phyloP scores from a whole-genome alignment of 495 filamentous ascomycete species.

The Wilcoxina mikolae region DNA sequence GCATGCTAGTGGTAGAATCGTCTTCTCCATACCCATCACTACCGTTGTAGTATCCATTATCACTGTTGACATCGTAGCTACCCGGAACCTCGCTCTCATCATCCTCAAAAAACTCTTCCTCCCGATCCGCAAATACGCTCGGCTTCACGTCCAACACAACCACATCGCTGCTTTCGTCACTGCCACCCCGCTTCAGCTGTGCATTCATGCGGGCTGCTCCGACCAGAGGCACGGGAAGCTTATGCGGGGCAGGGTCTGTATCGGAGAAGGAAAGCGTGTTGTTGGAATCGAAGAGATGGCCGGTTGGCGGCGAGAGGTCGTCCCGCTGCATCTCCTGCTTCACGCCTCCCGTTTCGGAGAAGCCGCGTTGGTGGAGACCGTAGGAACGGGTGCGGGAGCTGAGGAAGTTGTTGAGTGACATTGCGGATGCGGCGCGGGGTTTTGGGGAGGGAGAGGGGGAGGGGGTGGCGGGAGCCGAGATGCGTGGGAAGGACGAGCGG shows the following conservation, averaged over 20 bases:
- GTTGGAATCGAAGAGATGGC: conserved; percentile 1
- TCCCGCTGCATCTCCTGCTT: no score
- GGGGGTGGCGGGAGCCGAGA: background rate
- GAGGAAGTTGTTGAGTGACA: conserved; percentile 1
- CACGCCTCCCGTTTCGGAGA: no score
- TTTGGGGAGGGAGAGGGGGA: background rate
- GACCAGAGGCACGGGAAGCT: background rate
- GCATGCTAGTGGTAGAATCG: background rate
- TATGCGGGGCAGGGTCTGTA: background rate
- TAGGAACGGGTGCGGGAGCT: background rate
- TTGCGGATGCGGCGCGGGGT: background rate
- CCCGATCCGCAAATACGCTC: background rate
- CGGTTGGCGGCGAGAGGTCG: background rate
- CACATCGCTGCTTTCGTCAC: background rate
- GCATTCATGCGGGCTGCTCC: background rate
- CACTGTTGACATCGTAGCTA: background rate
- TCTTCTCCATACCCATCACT: background rate
- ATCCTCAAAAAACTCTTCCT: background rate
- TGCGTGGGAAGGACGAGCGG: background rate
- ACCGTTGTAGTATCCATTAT: background rate
- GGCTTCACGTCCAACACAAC: background rate
- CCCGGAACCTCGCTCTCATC: background rate
- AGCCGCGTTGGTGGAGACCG: background rate
- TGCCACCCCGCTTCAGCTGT: background rate
- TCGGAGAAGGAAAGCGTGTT: background rate